A percentile compares a stretch with the other conserved stretches of the same genome.
phyloP scores from a whole-genome alignment of 1,284 basidiomycete species.

The Prillingera fragicola region DNA sequence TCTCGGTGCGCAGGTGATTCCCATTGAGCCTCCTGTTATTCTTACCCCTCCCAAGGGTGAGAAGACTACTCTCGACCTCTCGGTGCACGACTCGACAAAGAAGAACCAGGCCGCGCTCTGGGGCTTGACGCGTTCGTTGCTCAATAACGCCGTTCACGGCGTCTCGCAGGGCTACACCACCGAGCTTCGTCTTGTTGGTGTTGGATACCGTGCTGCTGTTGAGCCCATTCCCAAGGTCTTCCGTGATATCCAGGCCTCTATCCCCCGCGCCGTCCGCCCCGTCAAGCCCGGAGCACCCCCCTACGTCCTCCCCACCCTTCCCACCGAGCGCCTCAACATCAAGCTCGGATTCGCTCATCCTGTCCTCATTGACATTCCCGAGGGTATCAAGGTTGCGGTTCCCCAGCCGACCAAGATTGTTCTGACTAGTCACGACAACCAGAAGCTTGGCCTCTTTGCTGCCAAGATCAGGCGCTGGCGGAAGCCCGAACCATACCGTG shows the following conservation, averaged over 20 bases:
- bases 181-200: slow-evolving; percentile 83
- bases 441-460: slow-evolving; percentile 75
- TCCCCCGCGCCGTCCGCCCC: slow-evolving; percentile 17
- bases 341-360: slow-evolving; percentile 89
- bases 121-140: slow-evolving; percentile 85
- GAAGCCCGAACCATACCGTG: slow-evolving; percentile 95
- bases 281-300: slow-evolving; percentile 21
- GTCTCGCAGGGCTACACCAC: slow-evolving; percentile 82
- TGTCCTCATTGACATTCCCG: slow-evolving; percentile 73
- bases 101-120: slow-evolving; percentile 82
- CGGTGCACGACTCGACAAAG: slow-evolving; percentile 63
- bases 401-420: slow-evolving; percentile 53
- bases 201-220: slow-evolving; percentile 84
- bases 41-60: slow-evolving; percentile 25
- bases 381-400: slow-evolving; percentile 61
- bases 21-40: slow-evolving; percentile 61
- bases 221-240: slow-evolving; percentile 68
- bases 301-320: slow-evolving; percentile 20
- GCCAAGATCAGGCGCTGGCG: slow-evolving; percentile 77
- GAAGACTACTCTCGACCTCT: slow-evolving; percentile 45
- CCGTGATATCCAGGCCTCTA: slow-evolving; percentile 30
- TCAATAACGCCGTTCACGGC: slow-evolving; percentile 82
- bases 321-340: slow-evolving; percentile 59
- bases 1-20: slow-evolving; percentile 64
- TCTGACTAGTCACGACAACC: slow-evolving; percentile 54